A percentile compares a stretch with the other conserved stretches of the same genome.
phyloP scores from a whole-genome alignment of 2,329 filamentous ascomycete species.

The Ophiosphaerella korrae region DNA sequence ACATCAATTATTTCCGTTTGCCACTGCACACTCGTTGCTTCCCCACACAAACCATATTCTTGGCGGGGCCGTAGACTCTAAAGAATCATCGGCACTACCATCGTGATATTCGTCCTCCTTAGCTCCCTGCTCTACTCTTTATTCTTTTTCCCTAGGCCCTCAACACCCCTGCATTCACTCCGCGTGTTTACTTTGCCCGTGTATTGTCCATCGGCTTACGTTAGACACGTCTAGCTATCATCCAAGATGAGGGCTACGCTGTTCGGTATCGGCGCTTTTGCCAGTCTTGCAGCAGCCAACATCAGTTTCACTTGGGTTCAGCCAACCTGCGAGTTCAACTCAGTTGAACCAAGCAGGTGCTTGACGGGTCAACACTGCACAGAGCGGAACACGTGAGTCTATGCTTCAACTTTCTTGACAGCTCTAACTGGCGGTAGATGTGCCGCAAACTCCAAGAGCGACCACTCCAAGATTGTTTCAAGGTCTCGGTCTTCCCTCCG shows the following conservation, averaged over 20 bases:
- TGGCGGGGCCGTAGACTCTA: too few species aligned
- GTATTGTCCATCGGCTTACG: background rate
- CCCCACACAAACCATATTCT: too few species aligned
- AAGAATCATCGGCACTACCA: too few species aligned
- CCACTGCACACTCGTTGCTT: too few species aligned
- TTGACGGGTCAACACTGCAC: constrained; percentile 47
- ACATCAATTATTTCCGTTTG: too few species aligned
- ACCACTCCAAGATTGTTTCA: constrained; percentile 29
- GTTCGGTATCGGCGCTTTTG: constrained; percentile 39
- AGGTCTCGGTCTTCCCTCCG: constrained; percentile 27
- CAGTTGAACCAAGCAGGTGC: constrained; percentile 33
- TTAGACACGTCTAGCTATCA: background rate
- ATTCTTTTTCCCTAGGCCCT: background rate
- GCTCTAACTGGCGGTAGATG: constrained; percentile 18
- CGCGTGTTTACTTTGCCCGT: background rate
- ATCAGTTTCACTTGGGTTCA: constrained; percentile 56
- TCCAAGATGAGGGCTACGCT: constrained; percentile 37
- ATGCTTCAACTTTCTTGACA: background rate
- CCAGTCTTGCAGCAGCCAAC: constrained; percentile 50
- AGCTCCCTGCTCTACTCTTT: too few species aligned
- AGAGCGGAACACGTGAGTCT: constrained; percentile 40
- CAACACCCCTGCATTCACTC: background rate
- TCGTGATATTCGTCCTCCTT: too few species aligned
- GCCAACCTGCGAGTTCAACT: constrained; percentile 47
- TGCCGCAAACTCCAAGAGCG: constrained; percentile 23